Conservation (phyloP, 2,329 filamentous ascomycete genomes). For the Colletotrichum navitas region DNA sequence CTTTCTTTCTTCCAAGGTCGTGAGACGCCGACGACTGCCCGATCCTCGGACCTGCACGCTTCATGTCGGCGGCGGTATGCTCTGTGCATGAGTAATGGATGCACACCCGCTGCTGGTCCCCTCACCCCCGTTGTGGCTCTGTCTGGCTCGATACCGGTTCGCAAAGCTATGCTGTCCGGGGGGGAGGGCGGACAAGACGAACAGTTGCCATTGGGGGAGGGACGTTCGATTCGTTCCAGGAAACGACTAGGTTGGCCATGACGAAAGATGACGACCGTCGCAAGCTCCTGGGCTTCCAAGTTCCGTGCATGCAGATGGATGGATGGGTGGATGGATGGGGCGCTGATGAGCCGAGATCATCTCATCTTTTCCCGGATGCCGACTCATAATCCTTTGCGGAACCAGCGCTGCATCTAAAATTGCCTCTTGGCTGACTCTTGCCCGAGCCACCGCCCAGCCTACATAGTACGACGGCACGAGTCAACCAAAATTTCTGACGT, state of each 20-base stretch:
- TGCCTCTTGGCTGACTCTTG: slow-evolving; percentile 39
- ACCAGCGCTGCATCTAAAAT: slow-evolving; percentile 40
- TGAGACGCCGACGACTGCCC: slow-evolving; percentile 33
- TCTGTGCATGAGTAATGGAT: slow-evolving; percentile 35
- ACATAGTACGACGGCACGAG: slow-evolving; percentile 17
- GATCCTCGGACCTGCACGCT: slow-evolving; percentile 38
- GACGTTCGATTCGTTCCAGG: background rate
- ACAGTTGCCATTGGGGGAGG: slow-evolving; percentile 3
- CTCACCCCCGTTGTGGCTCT: slow-evolving; percentile 22
- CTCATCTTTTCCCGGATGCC: slow-evolving; percentile 26
- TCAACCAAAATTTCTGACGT: slow-evolving; percentile 41
- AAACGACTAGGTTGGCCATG: slow-evolving; percentile 12
- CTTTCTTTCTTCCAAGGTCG: slow-evolving; percentile 25
- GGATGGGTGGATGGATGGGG: slow-evolving; percentile 23
- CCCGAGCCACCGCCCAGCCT: slow-evolving; percentile 27
- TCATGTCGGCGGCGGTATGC: slow-evolving; percentile 25
- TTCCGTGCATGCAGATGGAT: slow-evolving; percentile 27
- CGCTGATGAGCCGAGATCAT: slow-evolving; percentile 37
- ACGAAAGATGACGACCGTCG: slow-evolving; percentile 14
- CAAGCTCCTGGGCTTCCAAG: background rate
- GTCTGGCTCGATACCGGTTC: slow-evolving; percentile 25
- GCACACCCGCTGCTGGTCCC: slow-evolving; percentile 15
- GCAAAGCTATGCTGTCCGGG: slow-evolving; percentile 11
- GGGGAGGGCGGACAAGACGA: slow-evolving; percentile 19
- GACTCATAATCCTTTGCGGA: slow-evolving; percentile 15